A percentile compares a stretch with the other conserved stretches of the same genome.
Conservation (phyloP, 768 basidiomycete species). For the Lentinula guzmanii region DNA sequence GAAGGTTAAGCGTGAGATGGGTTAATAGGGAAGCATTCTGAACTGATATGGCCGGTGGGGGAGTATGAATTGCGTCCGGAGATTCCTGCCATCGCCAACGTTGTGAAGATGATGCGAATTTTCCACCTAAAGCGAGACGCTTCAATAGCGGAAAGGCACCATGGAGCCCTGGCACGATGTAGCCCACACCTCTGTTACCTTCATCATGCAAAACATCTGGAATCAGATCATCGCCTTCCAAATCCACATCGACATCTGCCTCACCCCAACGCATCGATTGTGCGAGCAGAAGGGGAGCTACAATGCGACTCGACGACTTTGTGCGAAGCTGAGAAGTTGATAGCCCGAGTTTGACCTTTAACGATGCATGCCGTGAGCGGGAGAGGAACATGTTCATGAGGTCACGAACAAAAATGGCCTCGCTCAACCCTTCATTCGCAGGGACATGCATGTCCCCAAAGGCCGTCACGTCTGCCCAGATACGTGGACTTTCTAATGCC, state of each 20-base stretch:
- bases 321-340: background rate
- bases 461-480: background rate
- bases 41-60: background rate
- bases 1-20: background rate
- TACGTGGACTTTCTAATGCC: background rate
- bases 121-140: background rate
- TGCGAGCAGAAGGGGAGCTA: background rate
- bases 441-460: constrained; percentile 1
- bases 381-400: background rate
- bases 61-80: background rate
- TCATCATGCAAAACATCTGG: background rate
- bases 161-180: background rate
- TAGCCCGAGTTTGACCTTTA: background rate
- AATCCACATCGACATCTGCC: background rate
- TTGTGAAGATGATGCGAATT: background rate
- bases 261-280: background rate
- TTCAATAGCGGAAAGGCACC: background rate
- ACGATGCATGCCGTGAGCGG: background rate
- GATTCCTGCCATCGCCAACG: background rate
- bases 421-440: background rate
- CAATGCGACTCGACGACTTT: background rate
- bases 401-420: background rate
- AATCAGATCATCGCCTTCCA: background rate
- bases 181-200: background rate
- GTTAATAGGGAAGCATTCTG: background rate